Evolutionary conservation across 208 protist genomes (phyloP), one percentile per base, ranked within the genome.

Genomic region (Leishmania arabica): DNA sequence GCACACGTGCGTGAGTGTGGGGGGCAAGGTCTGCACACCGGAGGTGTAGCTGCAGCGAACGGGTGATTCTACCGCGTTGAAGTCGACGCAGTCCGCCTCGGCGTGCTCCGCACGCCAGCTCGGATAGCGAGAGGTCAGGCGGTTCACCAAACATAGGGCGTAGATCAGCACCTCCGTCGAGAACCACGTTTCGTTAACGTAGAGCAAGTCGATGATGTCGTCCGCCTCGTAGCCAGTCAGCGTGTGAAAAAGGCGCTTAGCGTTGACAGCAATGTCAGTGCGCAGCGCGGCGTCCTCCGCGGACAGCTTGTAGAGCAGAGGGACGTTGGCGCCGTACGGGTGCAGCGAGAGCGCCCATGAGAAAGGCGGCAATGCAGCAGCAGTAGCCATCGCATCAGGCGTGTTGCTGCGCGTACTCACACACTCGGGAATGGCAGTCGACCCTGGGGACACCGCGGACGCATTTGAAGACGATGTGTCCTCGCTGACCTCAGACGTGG

Each of bases 71-170:
- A 17, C 3, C 60, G 11, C 68, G 70, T 73, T 81, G 72, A 11
- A 47, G 49, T 65, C 70, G 34, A 80, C 82, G 19, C 62, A 42
- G 72, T 80, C 70, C 21, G 72, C 54, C 21, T 65, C 69, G 37
- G 37, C 34, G 34, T 72, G 69, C 31, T 37, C 60, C 9, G 24
- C 66, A 71, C 65, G 82, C 88, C 88, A 91, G 27, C 65, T 17
- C 0, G 85, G 88, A 81, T 85, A 87, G 54, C 81, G 79, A 17
- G 31, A 65, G 34, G 85, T 84, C 21, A 90, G 54, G n/a, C 86
- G 83, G 83, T 92, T 88, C 8, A 86, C 75, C n/a, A 92, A 80
- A 62, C 88, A 92, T 31, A 92, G 58, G 27, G 84, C 62, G 68
- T 88, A 77, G n/a, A 90, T 77, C 40, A 92, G 78, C 8, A 86